phyloP scores from a whole-genome alignment of 2,329 filamentous ascomycete species.

The Sphaceloma murrayae region DNA sequence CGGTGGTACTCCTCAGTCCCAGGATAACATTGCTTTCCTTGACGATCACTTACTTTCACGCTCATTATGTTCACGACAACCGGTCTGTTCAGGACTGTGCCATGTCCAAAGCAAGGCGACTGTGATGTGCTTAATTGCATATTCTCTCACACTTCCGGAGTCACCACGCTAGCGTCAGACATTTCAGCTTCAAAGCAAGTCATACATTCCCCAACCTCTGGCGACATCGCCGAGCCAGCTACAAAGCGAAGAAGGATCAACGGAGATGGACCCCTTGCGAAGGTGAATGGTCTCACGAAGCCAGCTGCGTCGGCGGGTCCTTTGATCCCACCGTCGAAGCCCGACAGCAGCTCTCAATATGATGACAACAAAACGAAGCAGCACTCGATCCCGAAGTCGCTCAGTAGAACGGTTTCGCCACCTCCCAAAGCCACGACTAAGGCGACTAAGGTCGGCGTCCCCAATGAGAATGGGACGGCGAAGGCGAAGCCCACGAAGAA shows the following conservation, averaged over 20 bases:
- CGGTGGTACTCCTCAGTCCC: too few relatives aligned
- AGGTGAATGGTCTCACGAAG: too few relatives aligned
- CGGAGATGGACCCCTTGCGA: constrained; percentile 17
- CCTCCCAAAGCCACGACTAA: constrained; percentile 13
- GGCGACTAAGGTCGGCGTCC: too few relatives aligned
- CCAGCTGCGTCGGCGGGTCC: too few relatives aligned
- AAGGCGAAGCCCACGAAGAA: constrained; percentile 9
- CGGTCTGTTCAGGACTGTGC: constrained; percentile 44
- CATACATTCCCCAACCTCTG: background rate
- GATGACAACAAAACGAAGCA: background rate
- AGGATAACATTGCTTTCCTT: too few relatives aligned
- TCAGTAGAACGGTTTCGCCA: constrained; percentile 19
- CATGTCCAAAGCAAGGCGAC: constrained; percentile 42
- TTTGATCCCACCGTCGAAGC: too few relatives aligned
- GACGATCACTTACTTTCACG: too few relatives aligned
- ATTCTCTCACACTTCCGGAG: constrained; percentile 42
- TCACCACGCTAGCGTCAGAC: too few relatives aligned
- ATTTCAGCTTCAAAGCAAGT: too few relatives aligned
- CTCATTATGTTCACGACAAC: constrained; percentile 47
- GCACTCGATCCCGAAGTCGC: background rate
- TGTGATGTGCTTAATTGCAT: constrained; percentile 50
- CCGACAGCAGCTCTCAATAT: too few relatives aligned
- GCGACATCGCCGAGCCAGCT: constrained; percentile 1
- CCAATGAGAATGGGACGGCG: background rate
- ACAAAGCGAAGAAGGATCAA: constrained; percentile 29